These are phyloP conservation scores for Malassezia psittaci DNA, from an alignment of 1,284 basidiomycete species.

Conservation along the genomic window DNA sequence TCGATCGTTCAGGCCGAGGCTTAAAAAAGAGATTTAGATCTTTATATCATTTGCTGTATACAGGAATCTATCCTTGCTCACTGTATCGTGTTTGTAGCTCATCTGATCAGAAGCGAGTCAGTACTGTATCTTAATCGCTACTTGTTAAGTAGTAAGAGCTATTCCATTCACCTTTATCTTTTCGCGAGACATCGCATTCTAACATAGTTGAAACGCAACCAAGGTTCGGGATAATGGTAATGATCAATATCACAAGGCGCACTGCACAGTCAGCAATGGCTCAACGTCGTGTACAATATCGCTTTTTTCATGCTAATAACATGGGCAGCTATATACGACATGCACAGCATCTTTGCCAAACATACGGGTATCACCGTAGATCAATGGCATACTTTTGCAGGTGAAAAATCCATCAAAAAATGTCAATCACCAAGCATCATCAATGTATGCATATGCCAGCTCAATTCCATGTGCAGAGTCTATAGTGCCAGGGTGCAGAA, in stretches of 20 bases:
- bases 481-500: no score
- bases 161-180: no score
- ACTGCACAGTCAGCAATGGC: background rate
- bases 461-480: no score
- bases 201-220: background rate
- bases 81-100: background rate
- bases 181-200: no score
- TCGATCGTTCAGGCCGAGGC: conserved; percentile 52
- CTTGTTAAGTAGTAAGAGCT: no score
- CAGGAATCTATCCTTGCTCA: conserved; percentile 20
- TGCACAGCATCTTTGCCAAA: background rate
- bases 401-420: background rate
- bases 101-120: no score
- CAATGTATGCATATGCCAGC: background rate
- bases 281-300: background rate
- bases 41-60: conserved; percentile 17
- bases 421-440: background rate
- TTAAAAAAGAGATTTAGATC: conserved; percentile 50
- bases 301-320: conserved; percentile 15
- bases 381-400: background rate
- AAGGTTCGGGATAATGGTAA: background rate
- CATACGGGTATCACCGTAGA: conserved; percentile 13
- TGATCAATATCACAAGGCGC: background rate
- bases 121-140: no score
- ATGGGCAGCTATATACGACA: conserved; percentile 9